These are phyloP conservation scores for Amoebophrya sp. DNA, from an alignment of 169 alveolate genomes.

Conservation along the genomic window DNA sequence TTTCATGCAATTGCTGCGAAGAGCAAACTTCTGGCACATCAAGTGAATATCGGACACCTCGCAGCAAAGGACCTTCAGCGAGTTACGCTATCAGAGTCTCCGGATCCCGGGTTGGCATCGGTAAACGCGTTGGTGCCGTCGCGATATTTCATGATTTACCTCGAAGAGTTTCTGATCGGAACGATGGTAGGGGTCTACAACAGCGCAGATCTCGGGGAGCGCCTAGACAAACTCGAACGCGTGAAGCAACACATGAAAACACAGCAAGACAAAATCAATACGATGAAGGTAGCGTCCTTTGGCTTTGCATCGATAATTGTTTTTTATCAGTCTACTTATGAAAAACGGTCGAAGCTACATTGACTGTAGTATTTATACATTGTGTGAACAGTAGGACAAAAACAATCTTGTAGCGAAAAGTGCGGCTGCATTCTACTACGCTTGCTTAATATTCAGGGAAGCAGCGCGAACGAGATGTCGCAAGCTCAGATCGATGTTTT, in stretches of 20 bases:
- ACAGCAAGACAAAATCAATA: background rate
- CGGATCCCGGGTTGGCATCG: background rate
- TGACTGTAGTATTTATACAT: too few species aligned
- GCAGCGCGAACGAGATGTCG: background rate
- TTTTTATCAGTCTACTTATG: background rate
- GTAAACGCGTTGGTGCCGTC: background rate
- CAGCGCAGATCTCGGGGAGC: background rate
- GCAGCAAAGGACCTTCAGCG: background rate
- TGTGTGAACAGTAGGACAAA: too few species aligned
- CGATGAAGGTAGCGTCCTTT: background rate
- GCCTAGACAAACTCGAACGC: background rate
- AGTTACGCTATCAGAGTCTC: background rate
- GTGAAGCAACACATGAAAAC: background rate
- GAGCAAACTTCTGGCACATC: background rate
- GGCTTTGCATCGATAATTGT: background rate
- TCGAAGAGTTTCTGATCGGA: background rate
- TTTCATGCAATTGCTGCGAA: background rate
- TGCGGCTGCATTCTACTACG: background rate
- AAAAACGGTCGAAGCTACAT: too few species aligned
- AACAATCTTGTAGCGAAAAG: background rate
- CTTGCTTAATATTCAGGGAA: background rate
- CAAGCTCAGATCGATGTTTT: background rate
- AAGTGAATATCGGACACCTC: background rate
- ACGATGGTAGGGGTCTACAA: background rate
- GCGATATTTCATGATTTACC: background rate